Base-by-base conservation (phyloP, 352 stramenopile species). In the Hyaloperonospora brassicae region DNA sequence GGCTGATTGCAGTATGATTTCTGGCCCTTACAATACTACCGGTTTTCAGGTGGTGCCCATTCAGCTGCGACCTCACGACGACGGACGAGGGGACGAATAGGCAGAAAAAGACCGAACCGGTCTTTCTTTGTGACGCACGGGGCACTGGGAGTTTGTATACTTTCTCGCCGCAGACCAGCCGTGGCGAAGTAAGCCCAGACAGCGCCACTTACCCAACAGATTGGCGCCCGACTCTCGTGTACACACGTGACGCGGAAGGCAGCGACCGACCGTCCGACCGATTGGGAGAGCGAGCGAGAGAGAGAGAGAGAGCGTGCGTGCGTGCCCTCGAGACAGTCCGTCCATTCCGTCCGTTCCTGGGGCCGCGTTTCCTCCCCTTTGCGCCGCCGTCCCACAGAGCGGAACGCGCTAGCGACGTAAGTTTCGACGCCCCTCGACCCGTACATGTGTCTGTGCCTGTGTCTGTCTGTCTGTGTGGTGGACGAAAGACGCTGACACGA, bases 201-300 rank as follows among this genome's bases (percentile, higher is more conserved):
- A 42, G 43, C 40, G 25, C 52, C 52, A 57, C 53, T 66, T 66
- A 55, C 55, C 62, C 54, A 57, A 56, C 60, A 62, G 56, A 62
- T 66, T 62, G 48, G 59, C 47, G 45, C 54, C 27, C 27, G 59
- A 59, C 50, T 59, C 54, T 59, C 53, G 56, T 63, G 55, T 55
- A 63, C 55, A 64, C 52, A 49, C 61, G 60, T 60, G 60, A 55
- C 60, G 47, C 50, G 52, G 55, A 68, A 60, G 57, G 52, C 57
- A n/a, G n/a, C n/a, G n/a, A n/a, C n/a, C n/a, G n/a, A n/a, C n/a
- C n/a, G n/a, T n/a, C n/a, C n/a, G n/a, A n/a, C n/a, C n/a, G n/a
- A n/a, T n/a, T n/a, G n/a, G n/a, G n/a, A n/a, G n/a, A 68, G 55
- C 31, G 24, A 57, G 47, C 43, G 44, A 61, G 56, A 58, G 59